Evolutionary conservation across 768 basidiomycete species (phyloP), one percentile per base, ranked within the genome.

Genomic region (Hericium alpestre): DNA sequence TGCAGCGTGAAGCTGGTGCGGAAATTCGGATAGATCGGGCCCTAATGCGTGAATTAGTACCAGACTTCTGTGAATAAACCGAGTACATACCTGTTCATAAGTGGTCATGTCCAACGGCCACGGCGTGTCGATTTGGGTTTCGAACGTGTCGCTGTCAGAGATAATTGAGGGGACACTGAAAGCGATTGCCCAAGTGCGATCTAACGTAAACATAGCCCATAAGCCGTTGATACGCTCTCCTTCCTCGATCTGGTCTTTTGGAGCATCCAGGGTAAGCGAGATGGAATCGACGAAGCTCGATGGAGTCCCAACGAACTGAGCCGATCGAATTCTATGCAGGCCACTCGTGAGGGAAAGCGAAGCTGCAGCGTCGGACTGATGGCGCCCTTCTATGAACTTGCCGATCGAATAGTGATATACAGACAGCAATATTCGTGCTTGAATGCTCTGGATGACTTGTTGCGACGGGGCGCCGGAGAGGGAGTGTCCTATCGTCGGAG

Each of bases 1-100:
- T 74, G 70, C 38, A 81, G 73, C 4, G 80, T 86, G 50, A 70
- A 72, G 54, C 70, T 74, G 23, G 76, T 76, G 38, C 72, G 74
- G 41, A 77, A 60, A 7, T 76, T 76, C 43, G 72, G 66, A n/a
- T 69, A 72, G 37, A 80, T 69, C 47, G 72, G 67, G 25, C 74
- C 75, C 80, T 82, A 38, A 54, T 16, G 38, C 4, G 47, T 43
- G 50, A 60, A 69, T 57, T 63, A 46, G 16, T 46, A 46, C 16
- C 8, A 6, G 2, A 20, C 11, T 18, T 3, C n/a, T 9, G 16
- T 18, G 43, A 20, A 46, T 18, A 6, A 9, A n/a, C 6, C n/a
- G 43, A 15, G n/a, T 9, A 11, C 43, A 20, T 20, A 46, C 43
- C 43, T n/a, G n/a, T 20, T 46, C 43, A 25, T 51, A 51, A 37